Evolutionary conservation across 2,329 filamentous ascomycete species (phyloP).

Genomic region (Dryadomyces quercus-mongolicae): DNA sequence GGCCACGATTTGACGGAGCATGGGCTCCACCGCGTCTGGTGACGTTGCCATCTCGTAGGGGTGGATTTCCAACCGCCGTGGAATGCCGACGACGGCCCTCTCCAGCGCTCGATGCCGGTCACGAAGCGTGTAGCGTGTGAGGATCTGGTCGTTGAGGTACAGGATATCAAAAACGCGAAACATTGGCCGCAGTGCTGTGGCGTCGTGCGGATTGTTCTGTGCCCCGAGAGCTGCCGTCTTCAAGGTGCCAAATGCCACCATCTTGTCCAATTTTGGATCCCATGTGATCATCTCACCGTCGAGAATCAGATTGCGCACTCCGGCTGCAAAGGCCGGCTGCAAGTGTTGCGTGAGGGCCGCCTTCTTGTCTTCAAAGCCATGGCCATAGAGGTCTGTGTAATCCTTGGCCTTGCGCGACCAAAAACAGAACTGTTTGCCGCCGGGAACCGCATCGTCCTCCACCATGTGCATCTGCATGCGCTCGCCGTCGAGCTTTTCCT

Average conservation of each 20-base stretch:
- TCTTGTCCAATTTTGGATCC: constrained; percentile 75
- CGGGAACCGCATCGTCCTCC: constrained; percentile 52
- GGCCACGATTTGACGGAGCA: constrained; percentile 71
- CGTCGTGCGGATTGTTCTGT: constrained; percentile 57
- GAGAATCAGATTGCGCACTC: constrained; percentile 76
- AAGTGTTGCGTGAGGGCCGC: constrained; percentile 73
- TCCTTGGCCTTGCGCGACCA: constrained; percentile 96
- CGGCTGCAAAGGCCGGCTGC: constrained; percentile 60
- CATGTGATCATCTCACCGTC: constrained; percentile 99
- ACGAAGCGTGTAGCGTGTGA: constrained; percentile 72
- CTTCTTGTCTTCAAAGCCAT: constrained; percentile 59
- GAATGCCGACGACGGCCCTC: constrained; percentile 54
- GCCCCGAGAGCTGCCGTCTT: constrained; percentile 82
- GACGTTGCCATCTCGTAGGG: constrained; percentile 53
- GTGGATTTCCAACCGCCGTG: constrained; percentile 75
- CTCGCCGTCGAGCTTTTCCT: constrained; percentile 95
- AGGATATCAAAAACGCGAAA: constrained; percentile 87
- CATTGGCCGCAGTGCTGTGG: constrained; percentile 57
- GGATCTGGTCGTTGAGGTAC: constrained; percentile 66
- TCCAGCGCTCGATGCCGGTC: constrained; percentile 69
- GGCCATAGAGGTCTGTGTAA: constrained; percentile 88
- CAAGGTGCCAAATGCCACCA: constrained; percentile 81
- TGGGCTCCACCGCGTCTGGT: constrained; percentile 63
- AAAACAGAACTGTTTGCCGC: constrained; percentile 67
- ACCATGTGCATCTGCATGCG: constrained; percentile 94